These are phyloP conservation scores for Rutstroemia sp. DNA, from an alignment of 2,329 filamentous ascomycete species.

Conservation along the genomic window DNA sequence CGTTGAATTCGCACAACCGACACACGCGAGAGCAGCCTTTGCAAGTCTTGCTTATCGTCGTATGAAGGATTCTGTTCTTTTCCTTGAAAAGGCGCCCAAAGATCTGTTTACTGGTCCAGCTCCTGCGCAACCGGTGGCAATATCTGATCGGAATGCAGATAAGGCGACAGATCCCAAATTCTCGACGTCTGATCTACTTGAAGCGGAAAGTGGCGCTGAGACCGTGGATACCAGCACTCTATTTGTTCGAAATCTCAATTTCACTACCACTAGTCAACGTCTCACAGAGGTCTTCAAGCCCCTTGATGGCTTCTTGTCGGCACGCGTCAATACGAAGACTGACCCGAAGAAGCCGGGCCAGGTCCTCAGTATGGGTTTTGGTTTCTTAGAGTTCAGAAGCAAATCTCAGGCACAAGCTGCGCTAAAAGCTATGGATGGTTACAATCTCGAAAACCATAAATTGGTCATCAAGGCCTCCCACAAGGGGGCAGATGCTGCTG, in stretches of 20 bases:
- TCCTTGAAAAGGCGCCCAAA: constrained; percentile 87
- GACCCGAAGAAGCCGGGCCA: constrained; percentile 88
- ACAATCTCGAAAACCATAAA: constrained; percentile 79
- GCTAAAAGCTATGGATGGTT: constrained; percentile 77
- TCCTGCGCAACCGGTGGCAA: constrained; percentile 12
- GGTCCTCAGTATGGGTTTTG: constrained; percentile 92
- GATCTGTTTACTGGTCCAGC: constrained; percentile 53
- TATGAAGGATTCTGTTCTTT: constrained; percentile 84
- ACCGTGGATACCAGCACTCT: constrained; percentile 67
- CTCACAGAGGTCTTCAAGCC: constrained; percentile 72
- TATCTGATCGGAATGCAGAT: constrained; percentile 14
- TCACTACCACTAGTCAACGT: constrained; percentile 71
- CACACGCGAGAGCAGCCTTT: constrained; percentile 78
- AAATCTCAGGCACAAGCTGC: constrained; percentile 75
- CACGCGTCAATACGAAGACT: constrained; percentile 84
- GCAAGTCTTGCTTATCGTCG: constrained; percentile 79
- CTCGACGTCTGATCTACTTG: constrained; percentile 62
- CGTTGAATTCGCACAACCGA: constrained; percentile 74
- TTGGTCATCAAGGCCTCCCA: constrained; percentile 82
- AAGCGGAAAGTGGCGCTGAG: constrained; percentile 44
- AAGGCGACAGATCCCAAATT: constrained; percentile 42
- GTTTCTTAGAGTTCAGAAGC: constrained; percentile 81
- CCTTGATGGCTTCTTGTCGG: constrained; percentile 82
- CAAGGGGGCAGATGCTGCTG: constrained; percentile 78
- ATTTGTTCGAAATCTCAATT: constrained; percentile 92